Conservation (phyloP, 2,329 filamentous ascomycete species). For the Botrytis sinoallii region DNA sequence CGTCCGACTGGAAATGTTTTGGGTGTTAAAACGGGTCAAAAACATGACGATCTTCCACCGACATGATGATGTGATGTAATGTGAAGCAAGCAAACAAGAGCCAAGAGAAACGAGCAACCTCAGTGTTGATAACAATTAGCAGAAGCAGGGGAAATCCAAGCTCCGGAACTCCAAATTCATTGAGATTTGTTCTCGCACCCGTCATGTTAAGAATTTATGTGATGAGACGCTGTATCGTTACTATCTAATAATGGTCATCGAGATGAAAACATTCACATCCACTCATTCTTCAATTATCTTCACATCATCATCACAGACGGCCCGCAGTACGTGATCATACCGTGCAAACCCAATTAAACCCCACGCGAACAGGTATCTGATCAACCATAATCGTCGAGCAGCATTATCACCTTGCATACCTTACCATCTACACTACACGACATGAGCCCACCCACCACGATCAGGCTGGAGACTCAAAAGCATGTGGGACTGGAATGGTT, state of each 20-base stretch:
- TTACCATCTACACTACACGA: neutral
- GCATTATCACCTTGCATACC: conserved; percentile 8
- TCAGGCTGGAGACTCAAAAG: neutral
- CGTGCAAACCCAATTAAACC: neutral
- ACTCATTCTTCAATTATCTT: neutral
- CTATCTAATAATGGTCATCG: neutral
- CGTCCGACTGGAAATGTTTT: conserved; percentile 4
- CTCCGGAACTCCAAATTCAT: neutral
- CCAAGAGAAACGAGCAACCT: conserved; percentile 2
- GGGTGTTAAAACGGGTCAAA: neutral
- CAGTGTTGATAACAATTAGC: neutral
- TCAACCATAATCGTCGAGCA: neutral
- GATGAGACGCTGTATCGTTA: neutral
- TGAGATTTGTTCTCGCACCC: neutral
- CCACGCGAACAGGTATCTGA: neutral
- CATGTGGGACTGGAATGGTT: neutral
- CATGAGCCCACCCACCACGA: neutral
- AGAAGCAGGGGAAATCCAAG: neutral
- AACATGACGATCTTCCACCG: neutral
- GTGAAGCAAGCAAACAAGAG: neutral
- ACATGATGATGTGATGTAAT: neutral
- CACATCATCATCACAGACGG: neutral
- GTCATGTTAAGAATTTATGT: neutral
- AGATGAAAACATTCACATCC: neutral
- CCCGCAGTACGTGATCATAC: neutral